Evolutionary conservation across 305 asterid species (phyloP).

Genomic region (Fraxinus nigra): DNA sequence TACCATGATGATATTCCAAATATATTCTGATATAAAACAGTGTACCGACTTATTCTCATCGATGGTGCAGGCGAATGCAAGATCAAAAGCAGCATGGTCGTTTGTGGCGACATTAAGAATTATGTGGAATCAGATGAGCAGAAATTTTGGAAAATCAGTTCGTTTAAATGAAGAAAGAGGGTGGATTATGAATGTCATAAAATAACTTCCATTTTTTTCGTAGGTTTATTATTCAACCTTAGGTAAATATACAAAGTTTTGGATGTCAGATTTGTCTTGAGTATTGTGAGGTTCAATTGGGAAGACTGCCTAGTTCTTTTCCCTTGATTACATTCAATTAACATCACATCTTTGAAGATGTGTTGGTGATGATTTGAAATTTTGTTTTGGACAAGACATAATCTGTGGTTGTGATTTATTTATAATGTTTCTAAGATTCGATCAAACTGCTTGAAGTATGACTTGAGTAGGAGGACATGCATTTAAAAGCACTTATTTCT

Average conservation of each 20-base stretch:
- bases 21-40: neutral
- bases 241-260: neutral
- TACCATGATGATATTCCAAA: neutral
- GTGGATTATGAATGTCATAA: neutral
- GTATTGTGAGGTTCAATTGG: neutral
- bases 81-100: constrained; percentile 59
- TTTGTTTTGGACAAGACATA: neutral
- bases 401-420: neutral
- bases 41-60: neutral
- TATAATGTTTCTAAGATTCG: neutral
- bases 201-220: neutral
- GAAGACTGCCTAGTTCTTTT: neutral
- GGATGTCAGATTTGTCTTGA: neutral
- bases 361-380: neutral
- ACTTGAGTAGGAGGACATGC: too few relatives aligned
- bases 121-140: constrained; percentile 11
- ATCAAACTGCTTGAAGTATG: neutral
- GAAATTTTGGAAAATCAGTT: neutral
- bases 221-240: neutral
- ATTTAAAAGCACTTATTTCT: neutral
- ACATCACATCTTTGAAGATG: neutral
- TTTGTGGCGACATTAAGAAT: constrained; percentile 37
- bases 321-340: neutral
- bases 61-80: constrained; percentile 57
- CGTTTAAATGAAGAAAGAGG: neutral